phyloP scores from a whole-genome alignment of 345 rosid genomes.

The Dipteronia dyeriana region DNA sequence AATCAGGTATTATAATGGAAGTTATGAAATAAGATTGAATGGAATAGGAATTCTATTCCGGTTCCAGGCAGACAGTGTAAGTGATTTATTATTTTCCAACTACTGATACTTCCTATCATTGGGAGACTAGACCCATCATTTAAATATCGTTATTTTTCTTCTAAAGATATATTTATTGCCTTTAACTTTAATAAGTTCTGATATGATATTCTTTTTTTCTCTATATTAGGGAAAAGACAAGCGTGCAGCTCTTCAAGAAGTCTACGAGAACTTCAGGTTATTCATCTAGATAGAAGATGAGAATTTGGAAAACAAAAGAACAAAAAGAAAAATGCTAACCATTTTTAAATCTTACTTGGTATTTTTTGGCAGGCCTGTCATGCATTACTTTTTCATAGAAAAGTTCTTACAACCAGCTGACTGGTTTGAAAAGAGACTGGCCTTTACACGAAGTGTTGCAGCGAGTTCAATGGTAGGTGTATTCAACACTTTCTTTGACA shows the following conservation, averaged over 20 bases:
- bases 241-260: constrained; percentile 77
- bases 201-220: background rate
- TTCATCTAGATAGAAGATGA: constrained; percentile 13
- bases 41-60: background rate
- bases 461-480: constrained; percentile 89
- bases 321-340: background rate
- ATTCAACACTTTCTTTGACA: constrained; percentile 6
- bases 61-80: background rate
- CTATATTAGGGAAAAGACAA: constrained; percentile 75
- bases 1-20: background rate
- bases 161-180: background rate
- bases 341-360: constrained; percentile 18
- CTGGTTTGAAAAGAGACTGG: constrained; percentile 99
- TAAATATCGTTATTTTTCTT: background rate
- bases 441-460: constrained; percentile 92
- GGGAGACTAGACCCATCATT: background rate
- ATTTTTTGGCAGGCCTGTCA: constrained; percentile 74
- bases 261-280: constrained; percentile 90
- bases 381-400: constrained; percentile 95
- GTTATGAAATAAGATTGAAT: background rate
- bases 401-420: constrained; percentile 88
- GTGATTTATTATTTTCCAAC: background rate
- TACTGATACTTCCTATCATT: background rate
- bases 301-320: background rate
- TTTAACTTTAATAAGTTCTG: background rate